Evolutionary conservation across 83 land plant genomes (phyloP).

Genomic region (Picea abies): DNA sequence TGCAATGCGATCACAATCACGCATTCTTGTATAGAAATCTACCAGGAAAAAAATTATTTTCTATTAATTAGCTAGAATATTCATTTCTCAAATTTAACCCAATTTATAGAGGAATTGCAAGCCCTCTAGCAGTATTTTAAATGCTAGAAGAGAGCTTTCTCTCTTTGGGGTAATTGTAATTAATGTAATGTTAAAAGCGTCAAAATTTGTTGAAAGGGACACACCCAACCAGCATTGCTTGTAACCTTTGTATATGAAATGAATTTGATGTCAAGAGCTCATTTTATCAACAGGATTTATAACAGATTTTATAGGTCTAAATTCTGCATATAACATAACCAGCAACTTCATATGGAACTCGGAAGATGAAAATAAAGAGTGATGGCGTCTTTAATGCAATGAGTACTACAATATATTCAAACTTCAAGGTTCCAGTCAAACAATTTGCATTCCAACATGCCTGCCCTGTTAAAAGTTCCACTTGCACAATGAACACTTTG

Average conservation of each 20-base stretch:
- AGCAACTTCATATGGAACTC: background rate
- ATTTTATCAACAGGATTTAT: background rate
- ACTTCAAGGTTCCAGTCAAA: too few species aligned
- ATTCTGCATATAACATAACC: background rate
- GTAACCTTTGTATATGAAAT: constrained; percentile 8
- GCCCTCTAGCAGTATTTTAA: constrained; percentile 13
- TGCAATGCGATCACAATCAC: constrained; percentile 23
- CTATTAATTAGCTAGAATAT: background rate
- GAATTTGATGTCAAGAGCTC: background rate
- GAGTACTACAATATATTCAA: background rate
- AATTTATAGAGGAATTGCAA: background rate
- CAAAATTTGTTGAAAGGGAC: background rate
- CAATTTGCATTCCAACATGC: too few species aligned
- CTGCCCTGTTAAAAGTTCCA: too few species aligned
- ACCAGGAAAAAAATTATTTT: background rate
- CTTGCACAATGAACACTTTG: too few species aligned
- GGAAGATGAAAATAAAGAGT: background rate
- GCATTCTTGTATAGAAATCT: constrained; percentile 12
- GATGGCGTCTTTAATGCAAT: background rate
- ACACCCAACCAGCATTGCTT: background rate
- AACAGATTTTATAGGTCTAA: background rate
- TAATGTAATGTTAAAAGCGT: constrained; percentile 1
- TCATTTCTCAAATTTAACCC: constrained; percentile 7
- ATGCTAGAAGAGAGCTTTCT: constrained; percentile 14
- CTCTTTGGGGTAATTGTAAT: constrained; percentile 10